Percentiles rank a stretch among this genome's conserved stretches.
Evolutionary conservation across 331 rosid genomes (phyloP).

Genomic region (Acacia concinna): DNA sequence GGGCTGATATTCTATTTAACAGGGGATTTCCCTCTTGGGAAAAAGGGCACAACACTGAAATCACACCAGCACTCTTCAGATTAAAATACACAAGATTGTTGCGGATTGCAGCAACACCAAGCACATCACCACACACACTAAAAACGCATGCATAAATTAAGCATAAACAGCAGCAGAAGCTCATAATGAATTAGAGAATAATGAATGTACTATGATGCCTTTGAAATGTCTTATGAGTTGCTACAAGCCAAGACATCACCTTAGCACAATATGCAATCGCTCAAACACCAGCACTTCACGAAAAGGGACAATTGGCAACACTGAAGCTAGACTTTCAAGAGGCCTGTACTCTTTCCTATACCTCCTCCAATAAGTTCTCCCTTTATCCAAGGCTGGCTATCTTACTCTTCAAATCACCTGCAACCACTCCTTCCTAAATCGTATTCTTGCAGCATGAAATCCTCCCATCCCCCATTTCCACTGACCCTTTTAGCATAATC

Average conservation of each 20-base stretch:
- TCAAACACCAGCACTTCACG: not conserved
- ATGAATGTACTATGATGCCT: not conserved
- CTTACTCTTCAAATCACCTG: not conserved
- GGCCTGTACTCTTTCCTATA: not conserved
- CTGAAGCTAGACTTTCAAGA: not conserved
- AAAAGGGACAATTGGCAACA: not conserved
- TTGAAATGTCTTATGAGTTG: not conserved
- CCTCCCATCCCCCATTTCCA: too few species aligned
- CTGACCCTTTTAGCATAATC: not conserved
- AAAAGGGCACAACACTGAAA: not conserved
- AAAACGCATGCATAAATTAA: not conserved
- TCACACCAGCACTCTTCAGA: not conserved
- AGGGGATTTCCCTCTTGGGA: not conserved
- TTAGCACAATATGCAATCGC: not conserved
- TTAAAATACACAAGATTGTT: not conserved
- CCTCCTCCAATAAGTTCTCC: not conserved
- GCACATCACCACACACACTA: not conserved
- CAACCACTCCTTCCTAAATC: not conserved
- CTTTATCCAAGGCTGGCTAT: not conserved
- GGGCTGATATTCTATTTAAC: not conserved
- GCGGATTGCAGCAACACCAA: not conserved
- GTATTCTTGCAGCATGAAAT: not conserved
- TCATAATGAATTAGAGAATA: not conserved
- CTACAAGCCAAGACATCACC: not conserved
- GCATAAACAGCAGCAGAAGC: not conserved